phyloP scores from a whole-genome alignment of 768 basidiomycete genomes.

The Boletus insuetus region DNA sequence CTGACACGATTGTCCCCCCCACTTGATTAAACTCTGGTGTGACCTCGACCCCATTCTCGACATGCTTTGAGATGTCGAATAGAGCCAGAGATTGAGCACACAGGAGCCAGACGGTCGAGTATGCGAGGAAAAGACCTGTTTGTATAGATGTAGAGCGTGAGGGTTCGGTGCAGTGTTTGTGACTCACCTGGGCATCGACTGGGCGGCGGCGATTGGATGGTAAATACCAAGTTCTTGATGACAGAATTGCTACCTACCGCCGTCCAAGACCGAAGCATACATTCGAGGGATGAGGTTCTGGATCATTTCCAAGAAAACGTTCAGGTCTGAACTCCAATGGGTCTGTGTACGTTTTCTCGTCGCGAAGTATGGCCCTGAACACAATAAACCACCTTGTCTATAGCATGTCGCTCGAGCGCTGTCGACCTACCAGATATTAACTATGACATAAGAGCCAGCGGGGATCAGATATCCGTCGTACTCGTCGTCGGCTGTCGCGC shows the following conservation, averaged over 20 bases:
- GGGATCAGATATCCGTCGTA: constrained; percentile 25
- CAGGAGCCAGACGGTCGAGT: constrained; percentile 24
- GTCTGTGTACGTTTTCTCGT: constrained; percentile 12
- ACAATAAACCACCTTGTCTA: not conserved
- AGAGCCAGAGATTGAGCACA: constrained; percentile 38
- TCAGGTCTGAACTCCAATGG: constrained; percentile 23
- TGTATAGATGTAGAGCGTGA: not conserved
- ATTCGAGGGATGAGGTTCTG: constrained; percentile 12
- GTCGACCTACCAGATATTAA: constrained; percentile 14
- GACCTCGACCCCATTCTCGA: constrained; percentile 41
- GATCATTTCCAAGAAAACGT: constrained; percentile 19
- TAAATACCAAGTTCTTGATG: not conserved
- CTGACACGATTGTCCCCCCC: constrained; percentile 10
- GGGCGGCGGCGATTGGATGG: not conserved
- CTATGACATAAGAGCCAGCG: constrained; percentile 11
- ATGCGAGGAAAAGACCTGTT: constrained; percentile 27
- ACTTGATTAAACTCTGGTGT: constrained; percentile 41
- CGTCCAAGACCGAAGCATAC: constrained; percentile 20
- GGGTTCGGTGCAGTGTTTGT: not conserved
- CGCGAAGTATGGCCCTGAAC: constrained; percentile 19
- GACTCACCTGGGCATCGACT: constrained; percentile 15
- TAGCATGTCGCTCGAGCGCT: too few relatives aligned
- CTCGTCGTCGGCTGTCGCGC: constrained; percentile 8
- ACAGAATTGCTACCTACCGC: not conserved
- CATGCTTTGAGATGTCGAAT: constrained; percentile 41